Evolutionary conservation across 75 land plant species (phyloP).

Genomic region (Sequoiadendron giganteum): DNA sequence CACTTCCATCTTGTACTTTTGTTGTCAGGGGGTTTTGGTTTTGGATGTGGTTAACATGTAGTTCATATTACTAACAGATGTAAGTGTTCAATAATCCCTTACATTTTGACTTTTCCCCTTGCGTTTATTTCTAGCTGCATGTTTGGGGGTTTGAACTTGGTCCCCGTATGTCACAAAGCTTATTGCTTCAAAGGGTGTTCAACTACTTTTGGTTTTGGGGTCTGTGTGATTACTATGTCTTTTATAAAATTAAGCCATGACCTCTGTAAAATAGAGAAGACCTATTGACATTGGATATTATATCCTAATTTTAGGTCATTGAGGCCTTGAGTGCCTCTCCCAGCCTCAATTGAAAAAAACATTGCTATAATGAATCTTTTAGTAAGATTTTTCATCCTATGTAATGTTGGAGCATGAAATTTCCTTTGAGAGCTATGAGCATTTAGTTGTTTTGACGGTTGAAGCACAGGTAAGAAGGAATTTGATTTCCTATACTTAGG

Average conservation of each 20-base stretch:
- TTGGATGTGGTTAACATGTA: background rate
- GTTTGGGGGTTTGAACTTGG: background rate
- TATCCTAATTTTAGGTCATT: background rate
- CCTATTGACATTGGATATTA: background rate
- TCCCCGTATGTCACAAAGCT: background rate
- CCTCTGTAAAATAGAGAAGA: background rate
- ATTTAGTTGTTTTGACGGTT: slow-evolving; percentile 87
- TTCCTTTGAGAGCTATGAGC: slow-evolving; percentile 45
- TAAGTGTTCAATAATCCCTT: background rate
- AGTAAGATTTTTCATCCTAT: background rate
- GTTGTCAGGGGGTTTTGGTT: background rate
- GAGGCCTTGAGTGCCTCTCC: background rate
- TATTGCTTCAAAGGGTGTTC: background rate
- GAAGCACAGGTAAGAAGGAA: slow-evolving; percentile 68
- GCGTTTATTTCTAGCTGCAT: background rate
- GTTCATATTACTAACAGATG: background rate
- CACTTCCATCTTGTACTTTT: background rate
- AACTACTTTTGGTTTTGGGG: background rate
- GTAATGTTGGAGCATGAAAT: slow-evolving; percentile 63
- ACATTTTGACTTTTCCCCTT: too few species aligned
- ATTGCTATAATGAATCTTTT: background rate
- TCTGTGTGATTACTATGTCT: background rate
- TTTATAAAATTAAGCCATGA: background rate
- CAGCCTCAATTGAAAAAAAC: too few species aligned
- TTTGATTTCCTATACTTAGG: background rate